These are phyloP conservation scores for Dipsacomyces acuminosporus DNA, from an alignment of 371 early-diverging fungal genomes.

Conservation along the genomic window DNA sequence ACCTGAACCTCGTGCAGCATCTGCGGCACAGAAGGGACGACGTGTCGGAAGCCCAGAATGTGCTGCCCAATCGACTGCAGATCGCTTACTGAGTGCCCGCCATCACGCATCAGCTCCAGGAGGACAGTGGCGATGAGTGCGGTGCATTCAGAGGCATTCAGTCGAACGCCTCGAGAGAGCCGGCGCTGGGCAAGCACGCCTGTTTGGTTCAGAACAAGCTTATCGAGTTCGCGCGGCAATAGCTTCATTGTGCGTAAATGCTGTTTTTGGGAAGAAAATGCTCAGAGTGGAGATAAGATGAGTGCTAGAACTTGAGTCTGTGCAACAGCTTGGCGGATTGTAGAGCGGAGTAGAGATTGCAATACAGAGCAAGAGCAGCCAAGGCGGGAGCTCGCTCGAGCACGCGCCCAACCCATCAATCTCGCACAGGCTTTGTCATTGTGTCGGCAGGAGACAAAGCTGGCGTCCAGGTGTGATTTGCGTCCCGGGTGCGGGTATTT, in stretches of 20 bases:
- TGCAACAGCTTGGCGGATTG: no score
- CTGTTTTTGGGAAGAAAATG: no score
- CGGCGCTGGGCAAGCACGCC: conserved; percentile 85
- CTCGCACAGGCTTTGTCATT: no score
- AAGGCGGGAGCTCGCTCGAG: no score
- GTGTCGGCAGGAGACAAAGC: no score
- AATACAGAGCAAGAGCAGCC: no score
- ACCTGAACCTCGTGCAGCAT: conserved; percentile 78
- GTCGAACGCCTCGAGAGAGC: conserved; percentile 75
- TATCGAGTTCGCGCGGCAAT: conserved; percentile 86
- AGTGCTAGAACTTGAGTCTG: no score
- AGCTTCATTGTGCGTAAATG: conserved; percentile 53
- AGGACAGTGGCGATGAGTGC: conserved; percentile 81
- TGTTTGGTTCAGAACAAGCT: conserved; percentile 74
- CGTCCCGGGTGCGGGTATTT: no score
- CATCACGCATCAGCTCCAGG: conserved; percentile 84
- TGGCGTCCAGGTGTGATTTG: no score
- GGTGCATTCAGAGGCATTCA: conserved; percentile 81
- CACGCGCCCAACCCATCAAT: no score
- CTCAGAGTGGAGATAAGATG: no score
- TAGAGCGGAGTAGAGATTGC: no score
- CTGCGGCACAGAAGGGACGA: conserved; percentile 63
- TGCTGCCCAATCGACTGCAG: conserved; percentile 82
- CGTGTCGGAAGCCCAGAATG: conserved; percentile 82
- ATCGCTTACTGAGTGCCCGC: conserved; percentile 76